Evolutionary conservation across 1,139 yeast species (phyloP), one percentile per base, ranked within the genome.

Genomic region (Geotrichum fermentans): DNA sequence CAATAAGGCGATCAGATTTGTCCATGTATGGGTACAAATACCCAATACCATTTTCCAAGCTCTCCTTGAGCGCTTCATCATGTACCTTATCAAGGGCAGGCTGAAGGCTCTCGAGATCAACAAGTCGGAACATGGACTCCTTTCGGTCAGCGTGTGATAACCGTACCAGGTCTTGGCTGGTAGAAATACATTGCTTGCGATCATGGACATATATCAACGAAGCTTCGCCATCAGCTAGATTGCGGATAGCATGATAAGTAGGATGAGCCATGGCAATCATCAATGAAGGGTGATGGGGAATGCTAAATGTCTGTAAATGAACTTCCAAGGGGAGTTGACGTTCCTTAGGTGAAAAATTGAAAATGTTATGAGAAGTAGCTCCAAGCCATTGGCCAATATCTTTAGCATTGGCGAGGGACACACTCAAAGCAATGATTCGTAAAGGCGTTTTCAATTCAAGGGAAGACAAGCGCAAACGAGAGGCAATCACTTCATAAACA

Each of bases 321-420:
- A 88, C 78, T 46, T 77, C 77, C 30, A 87, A 60, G 2, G 83
- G 79, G 40, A 69, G 63, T 21, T 73, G 70, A 50, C 94, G 71
- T 35, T 79, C 82, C 39, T 71, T 69, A 0, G 95, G 82, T 20
- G 80, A 74, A 62, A 84, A 89, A 59, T 88, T 90, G 68, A 73
- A 87, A 3, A 82, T 73, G 41, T 79, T 73, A 35, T 69, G 72
- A 49, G 71, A 73, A 30, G 77, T 71, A 29, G 85, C 82, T 1
- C 94, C 95, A 32, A 92, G 66, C 96, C 97, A 94, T 52, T 83
- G 87, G 1, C 87, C 94, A 55, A 90, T 65, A 56, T 87, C 96
- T 49, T 79, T 73, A 3, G 84, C 87, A 61, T 83, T 84, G 0
- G 94, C 79, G 33, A 90, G 64, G 0, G 96, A 79, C 1, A 79